phyloP scores from a whole-genome alignment of 768 basidiomycete species.

The Trametes cingulata region DNA sequence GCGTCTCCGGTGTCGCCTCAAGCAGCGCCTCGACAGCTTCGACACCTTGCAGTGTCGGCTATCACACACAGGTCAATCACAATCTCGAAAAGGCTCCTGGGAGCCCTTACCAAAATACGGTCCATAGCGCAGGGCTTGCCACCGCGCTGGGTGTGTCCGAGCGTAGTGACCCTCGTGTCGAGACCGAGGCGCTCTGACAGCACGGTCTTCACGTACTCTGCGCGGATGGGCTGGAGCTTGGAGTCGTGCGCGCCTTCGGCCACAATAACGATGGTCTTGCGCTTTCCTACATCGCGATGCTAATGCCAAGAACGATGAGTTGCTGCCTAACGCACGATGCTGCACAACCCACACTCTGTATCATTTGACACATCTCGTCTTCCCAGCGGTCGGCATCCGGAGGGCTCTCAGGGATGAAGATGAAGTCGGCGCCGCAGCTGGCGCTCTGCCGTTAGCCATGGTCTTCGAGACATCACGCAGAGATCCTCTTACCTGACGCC shows the following conservation, averaged over 20 bases:
- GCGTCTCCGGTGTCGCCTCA: conserved; percentile 82
- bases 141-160: conserved; percentile 96
- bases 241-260: conserved; percentile 94
- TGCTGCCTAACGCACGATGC: conserved; percentile 12
- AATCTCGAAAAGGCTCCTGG: neutral
- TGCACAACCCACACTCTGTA: conserved; percentile 61
- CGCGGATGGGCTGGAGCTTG: conserved; percentile 87
- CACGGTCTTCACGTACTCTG: conserved; percentile 89
- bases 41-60: conserved; percentile 96
- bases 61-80: conserved; percentile 6
- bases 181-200: conserved; percentile 84
- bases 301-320: conserved; percentile 32
- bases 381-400: conserved; percentile 84
- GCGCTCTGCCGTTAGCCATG: no score
- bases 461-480: no score
- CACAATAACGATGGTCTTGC: conserved; percentile 98
- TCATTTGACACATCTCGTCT: conserved; percentile 84
- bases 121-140: conserved; percentile 93
- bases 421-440: conserved; percentile 91
- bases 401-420: conserved; percentile 96
- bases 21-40: conserved; percentile 90
- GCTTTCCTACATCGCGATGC: conserved; percentile 91
- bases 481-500: conserved; percentile 66
- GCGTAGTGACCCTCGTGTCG: conserved; percentile 94
- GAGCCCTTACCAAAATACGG: conserved; percentile 74